Base-by-base conservation (phyloP, 108 stramenopile species). In the Craspedostauros australis region DNA sequence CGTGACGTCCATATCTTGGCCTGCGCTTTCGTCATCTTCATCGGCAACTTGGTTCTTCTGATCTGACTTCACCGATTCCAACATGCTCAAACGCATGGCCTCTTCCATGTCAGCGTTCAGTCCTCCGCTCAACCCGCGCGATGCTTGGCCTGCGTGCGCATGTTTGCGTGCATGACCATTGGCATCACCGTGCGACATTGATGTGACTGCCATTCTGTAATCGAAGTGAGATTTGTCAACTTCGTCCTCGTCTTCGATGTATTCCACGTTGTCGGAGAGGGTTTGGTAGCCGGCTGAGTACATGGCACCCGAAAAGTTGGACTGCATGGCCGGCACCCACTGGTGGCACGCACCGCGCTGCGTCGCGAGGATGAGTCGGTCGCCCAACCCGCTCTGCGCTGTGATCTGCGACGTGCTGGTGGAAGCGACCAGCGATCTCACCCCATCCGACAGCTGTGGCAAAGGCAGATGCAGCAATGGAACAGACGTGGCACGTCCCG, bases 171-270 rank as follows among this genome's bases (percentile, higher is more conserved):
- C 37, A 11, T 7, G 15, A 18, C 41, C 38, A 2, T 2, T 6
- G 8, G 19, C 4, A 30, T 37, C 32, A 29, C 8, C n/a, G 21
- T 21, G 21, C 21, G 16, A 8, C 34, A 12, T 12, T n/a, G n/a
- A n/a, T n/a, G n/a, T n/a, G n/a, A n/a, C n/a, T n/a, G n/a, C n/a
- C n/a, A 11, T 11, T 36, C 12, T 36, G 34, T 12, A 5, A 14
- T 45, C 31, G 3, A 16, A 15, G 12, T 38, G 42, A 2, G 58
- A 33, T 24, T 53, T 14, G 45, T 83, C 82, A 23, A 73, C 16
- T 44, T 77, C 76, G 28, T 65, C 74, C 57, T 83, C 82, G 26
- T 73, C 72, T 66, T 83, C 82, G 15, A 83, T 50, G 59, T 79
- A 83, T 26, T 77, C 76, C 9, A 83, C 16, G 47, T 79, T 83